Conservation (phyloP, 257 asterid genomes). For the Verbena officinalis region DNA sequence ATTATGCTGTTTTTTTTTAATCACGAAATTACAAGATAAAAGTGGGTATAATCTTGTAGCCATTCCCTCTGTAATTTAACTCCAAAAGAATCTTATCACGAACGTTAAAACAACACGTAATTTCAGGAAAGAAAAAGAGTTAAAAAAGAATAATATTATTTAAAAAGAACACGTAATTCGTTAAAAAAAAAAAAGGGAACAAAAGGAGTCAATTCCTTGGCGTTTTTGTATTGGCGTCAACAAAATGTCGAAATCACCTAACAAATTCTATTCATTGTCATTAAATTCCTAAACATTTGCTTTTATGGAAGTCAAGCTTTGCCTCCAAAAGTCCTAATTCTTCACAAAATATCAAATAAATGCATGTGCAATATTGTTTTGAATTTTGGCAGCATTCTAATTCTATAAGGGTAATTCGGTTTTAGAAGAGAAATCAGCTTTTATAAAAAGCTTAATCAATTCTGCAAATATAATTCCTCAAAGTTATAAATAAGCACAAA, state of each 20-base stretch:
- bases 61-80: background rate
- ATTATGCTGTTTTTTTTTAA: background rate
- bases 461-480: no score
- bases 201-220: conserved; percentile 2
- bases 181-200: background rate
- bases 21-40: background rate
- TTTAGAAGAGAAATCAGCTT: no score
- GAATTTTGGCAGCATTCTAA: no score
- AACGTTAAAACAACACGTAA: background rate
- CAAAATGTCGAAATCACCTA: conserved; percentile 7
- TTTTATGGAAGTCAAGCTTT: background rate
- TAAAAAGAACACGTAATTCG: background rate
- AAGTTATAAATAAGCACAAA: no score
- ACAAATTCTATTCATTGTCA: conserved; percentile 15
- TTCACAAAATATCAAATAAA: no score
- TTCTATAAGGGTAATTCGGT: no score
- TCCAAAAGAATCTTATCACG: background rate
- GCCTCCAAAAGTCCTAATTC: background rate
- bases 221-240: conserved; percentile 1
- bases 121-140: no score
- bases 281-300: background rate
- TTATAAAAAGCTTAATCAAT: no score
- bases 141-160: background rate
- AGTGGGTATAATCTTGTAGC: background rate
- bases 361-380: no score